Evolutionary conservation across 805 yeast species (phyloP), one percentile per base, ranked within the genome.

Genomic region (Scheffersomyces stipitis): DNA sequence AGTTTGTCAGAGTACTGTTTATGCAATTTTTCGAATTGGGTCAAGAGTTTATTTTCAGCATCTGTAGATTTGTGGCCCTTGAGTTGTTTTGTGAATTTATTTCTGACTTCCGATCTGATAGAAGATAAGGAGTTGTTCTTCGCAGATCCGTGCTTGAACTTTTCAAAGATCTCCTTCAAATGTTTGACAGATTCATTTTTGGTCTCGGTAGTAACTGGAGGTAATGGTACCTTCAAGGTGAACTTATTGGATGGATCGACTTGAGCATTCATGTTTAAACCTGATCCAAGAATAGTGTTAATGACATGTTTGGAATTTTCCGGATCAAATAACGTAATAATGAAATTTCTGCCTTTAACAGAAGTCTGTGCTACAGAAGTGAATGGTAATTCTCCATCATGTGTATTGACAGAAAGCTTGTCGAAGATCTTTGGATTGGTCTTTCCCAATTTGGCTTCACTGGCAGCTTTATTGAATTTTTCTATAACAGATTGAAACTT

Each of bases 251-350:
- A 67, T 1, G 86, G 78, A 41, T 87, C 90, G 15, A 69, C 71
- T 54, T 84, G 90, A 1, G 98, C 96, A 41, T 82, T 87, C 70
- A 91, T 61, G 51, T 86, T 85, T 55, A 86, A 63, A 7, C 77
- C 76, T 0, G 90, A 71, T 1, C 76, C 83, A 41, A 87, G 58
- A 14, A 91, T 80, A 0, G 90, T 73, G 35, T 88, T 80, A 18
- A 84, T 73, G 18, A 91, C 76, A 42, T 76, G 72, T 49, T 86
- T 83, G 27, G 79, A 73, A 46, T 86, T 75, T 34, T 71, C 73
- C 5, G 96, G 95, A 52, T 91, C 96, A 59, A 83, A 91, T 2
- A 89, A 90, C 0, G 96, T 88, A n/a, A 91, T 77, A 22, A 76
- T 62, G 35, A 87, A 68, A 47, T 78, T 71, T 49, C 86, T 74